Evolutionary conservation across 2,329 filamentous ascomycete genomes (phyloP).

Genomic region (Aspergillus neotritici): DNA sequence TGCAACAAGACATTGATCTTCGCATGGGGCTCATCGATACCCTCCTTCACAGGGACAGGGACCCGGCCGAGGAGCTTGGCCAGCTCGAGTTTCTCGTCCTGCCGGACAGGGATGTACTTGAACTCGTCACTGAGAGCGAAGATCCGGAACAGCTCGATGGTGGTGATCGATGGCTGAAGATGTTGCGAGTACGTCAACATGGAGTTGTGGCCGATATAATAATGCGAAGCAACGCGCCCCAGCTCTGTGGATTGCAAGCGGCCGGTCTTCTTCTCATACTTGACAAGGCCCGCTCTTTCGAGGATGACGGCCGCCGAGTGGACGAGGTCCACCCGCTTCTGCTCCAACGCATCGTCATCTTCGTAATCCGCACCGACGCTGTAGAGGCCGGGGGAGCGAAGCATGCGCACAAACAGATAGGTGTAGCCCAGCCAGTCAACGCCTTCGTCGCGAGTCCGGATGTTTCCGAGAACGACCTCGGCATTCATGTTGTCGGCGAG

Average conservation of each 20-base stretch:
- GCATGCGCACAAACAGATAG: conserved; percentile 96
- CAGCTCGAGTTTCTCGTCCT: conserved; percentile 95
- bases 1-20: conserved; percentile 98
- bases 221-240: conserved; percentile 92
- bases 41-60: conserved; percentile 94
- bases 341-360: conserved; percentile 82
- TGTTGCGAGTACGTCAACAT: conserved; percentile 97
- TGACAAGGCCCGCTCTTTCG: conserved; percentile 81
- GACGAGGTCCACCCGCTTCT: conserved; percentile 94
- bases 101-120: conserved; percentile 96
- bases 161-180: conserved; percentile 85
- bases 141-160: conserved; percentile 92
- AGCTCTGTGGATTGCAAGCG: conserved; percentile 87
- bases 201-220: conserved; percentile 93
- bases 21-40: conserved; percentile 90
- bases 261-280: conserved; percentile 92
- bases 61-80: conserved; percentile 85
- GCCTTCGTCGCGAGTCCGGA: conserved; percentile 84
- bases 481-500: conserved; percentile 95
- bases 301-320: conserved; percentile 86
- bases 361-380: conserved; percentile 95
- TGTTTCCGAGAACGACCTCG: conserved; percentile 89
- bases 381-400: conserved; percentile 89
- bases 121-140: conserved; percentile 97
- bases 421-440: conserved; percentile 99